A percentile compares a stretch with the other conserved stretches of the same genome.
Evolutionary conservation across 306 rosid genomes (phyloP).

Genomic region (Hippophae rhamnoides): DNA sequence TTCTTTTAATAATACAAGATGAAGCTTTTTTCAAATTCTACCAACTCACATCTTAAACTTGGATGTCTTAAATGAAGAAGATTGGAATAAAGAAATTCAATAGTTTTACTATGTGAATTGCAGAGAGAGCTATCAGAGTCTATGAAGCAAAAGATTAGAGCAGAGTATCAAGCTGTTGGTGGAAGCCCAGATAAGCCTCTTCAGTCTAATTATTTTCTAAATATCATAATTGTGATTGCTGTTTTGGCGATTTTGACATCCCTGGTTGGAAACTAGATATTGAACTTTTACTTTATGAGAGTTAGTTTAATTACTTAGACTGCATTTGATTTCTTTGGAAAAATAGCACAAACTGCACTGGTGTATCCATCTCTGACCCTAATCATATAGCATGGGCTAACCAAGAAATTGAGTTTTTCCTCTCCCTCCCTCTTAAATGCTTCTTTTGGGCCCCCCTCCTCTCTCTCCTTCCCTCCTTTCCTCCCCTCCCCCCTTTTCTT

Average conservation of each 20-base stretch:
- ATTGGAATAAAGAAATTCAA: slow-evolving; percentile 66
- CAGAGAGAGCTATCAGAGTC: slow-evolving; percentile 73
- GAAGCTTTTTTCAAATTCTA: slow-evolving; percentile 66
- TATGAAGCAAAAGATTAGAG: slow-evolving; percentile 85
- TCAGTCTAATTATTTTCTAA: slow-evolving; percentile 64
- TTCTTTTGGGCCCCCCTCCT: too few relatives aligned
- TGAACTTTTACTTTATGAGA: background rate
- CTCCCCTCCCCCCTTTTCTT: too few relatives aligned
- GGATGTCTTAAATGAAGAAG: slow-evolving; percentile 64
- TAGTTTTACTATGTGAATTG: slow-evolving; percentile 76
- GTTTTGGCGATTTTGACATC: slow-evolving; percentile 81
- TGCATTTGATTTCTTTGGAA: too few relatives aligned
- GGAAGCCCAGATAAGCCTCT: slow-evolving; percentile 92
- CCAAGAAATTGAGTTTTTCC: too few relatives aligned
- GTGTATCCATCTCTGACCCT: too few relatives aligned
- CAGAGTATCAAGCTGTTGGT: slow-evolving; percentile 70
- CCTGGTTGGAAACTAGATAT: slow-evolving; percentile 51
- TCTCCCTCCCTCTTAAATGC: too few relatives aligned
- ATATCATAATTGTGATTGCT: slow-evolving; percentile 57
- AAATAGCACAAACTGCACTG: too few relatives aligned
- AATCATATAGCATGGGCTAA: too few relatives aligned
- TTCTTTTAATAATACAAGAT: slow-evolving; percentile 52
- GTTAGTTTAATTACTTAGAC: too few relatives aligned
- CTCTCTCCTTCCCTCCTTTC: too few relatives aligned
- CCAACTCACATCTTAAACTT: slow-evolving; percentile 43